A percentile compares a stretch with the other conserved stretches of the same genome.
Evolutionary conservation across 768 basidiomycete species (phyloP).

Genomic region (Suillus alpinus): DNA sequence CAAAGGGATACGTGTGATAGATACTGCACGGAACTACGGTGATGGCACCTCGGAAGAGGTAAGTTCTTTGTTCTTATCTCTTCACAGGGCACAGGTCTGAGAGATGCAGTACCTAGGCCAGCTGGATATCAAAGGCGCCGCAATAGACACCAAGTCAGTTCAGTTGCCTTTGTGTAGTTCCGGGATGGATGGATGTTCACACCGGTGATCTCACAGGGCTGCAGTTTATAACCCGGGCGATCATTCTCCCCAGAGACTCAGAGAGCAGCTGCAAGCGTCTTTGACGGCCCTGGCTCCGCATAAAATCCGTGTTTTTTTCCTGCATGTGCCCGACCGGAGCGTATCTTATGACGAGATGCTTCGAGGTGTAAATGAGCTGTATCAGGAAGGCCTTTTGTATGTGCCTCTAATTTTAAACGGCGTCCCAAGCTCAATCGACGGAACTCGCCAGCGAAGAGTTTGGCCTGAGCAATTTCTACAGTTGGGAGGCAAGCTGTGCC

Average conservation of each 20-base stretch:
- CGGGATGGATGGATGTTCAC: neutral
- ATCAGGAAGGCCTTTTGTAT: constrained; percentile 19
- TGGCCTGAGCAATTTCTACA: constrained; percentile 17
- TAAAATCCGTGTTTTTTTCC: constrained; percentile 37
- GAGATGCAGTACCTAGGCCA: constrained; percentile 23
- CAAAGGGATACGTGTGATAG: constrained; percentile 1
- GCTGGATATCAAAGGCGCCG: constrained; percentile 29
- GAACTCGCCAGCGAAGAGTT: constrained; percentile 11
- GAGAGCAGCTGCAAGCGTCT: constrained; percentile 26
- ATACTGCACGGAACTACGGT: neutral
- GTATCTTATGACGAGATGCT: constrained; percentile 17
- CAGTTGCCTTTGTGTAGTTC: constrained; percentile 15
- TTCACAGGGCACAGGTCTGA: neutral
- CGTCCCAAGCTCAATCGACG: neutral
- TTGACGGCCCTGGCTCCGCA: constrained; percentile 33
- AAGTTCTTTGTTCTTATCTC: neutral
- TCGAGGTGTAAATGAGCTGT: constrained; percentile 24
- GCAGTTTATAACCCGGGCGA: constrained; percentile 3
- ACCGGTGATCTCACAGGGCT: neutral
- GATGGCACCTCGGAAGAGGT: constrained; percentile 3
- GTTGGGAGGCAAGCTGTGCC: constrained; percentile 11
- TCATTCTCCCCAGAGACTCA: constrained; percentile 23
- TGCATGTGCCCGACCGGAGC: constrained; percentile 21
- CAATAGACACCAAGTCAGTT: constrained; percentile 39
- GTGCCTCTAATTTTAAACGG: neutral